A percentile compares a stretch with the other conserved stretches of the same genome.
Evolutionary conservation across 306 rosid species (phyloP).

Genomic region (Malus sylvestris): DNA sequence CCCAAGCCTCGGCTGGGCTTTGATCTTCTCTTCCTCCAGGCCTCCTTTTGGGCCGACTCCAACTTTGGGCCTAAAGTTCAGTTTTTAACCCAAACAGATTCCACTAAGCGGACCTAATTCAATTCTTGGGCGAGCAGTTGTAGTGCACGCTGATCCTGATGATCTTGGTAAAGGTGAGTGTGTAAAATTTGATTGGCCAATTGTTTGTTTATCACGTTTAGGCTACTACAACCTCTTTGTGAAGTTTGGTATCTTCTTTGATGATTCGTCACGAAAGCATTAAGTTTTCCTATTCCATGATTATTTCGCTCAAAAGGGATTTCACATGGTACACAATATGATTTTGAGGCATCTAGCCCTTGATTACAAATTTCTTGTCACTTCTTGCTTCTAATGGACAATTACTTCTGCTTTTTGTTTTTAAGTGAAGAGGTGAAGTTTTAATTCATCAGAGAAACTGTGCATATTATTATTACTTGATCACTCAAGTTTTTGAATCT

Average conservation of each 20-base stretch:
- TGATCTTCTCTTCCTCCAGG: no score
- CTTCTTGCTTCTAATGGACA: not conserved
- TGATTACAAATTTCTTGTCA: not conserved
- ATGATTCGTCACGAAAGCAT: not conserved
- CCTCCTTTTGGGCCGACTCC: no score
- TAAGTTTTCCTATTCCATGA: not conserved
- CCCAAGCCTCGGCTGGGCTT: no score
- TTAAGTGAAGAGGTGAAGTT: no score
- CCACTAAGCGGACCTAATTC: conserved; percentile 75
- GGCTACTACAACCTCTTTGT: not conserved
- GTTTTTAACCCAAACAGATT: no score
- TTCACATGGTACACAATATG: not conserved
- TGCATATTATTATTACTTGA: not conserved
- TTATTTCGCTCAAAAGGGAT: not conserved
- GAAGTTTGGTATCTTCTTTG: not conserved
- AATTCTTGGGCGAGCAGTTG: conserved; percentile 91
- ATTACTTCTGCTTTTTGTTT: no score
- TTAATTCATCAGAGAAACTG: no score
- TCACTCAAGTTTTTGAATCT: not conserved
- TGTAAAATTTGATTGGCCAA: not conserved
- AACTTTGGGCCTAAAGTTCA: no score
- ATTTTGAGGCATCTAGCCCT: not conserved
- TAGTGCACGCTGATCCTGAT: conserved; percentile 92
- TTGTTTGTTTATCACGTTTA: not conserved
- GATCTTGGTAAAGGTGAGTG: conserved; percentile 85